phyloP scores from a whole-genome alignment of 2,329 filamentous ascomycete genomes.

The Calonectria multiphialidica region DNA sequence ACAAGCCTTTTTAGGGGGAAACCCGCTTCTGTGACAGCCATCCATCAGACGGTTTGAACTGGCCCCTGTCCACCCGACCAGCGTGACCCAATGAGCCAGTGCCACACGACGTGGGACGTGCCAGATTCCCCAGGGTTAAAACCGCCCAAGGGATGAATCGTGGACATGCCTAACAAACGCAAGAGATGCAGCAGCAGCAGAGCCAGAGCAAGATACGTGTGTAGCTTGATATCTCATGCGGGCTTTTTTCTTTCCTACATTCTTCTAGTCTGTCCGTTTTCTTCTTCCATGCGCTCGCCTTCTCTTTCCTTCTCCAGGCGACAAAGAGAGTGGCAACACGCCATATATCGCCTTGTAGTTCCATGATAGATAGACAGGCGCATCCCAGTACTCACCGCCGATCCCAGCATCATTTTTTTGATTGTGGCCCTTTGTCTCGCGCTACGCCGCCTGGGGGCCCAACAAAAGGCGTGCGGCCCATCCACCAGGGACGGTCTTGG shows the following conservation, averaged over 20 bases:
- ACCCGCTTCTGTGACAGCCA: constrained; percentile 2
- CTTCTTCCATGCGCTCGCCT: background rate
- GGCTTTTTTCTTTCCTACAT: background rate
- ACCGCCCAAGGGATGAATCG: constrained; percentile 19
- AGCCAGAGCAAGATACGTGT: background rate
- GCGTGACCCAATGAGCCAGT: constrained; percentile 44
- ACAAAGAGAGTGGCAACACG: constrained; percentile 10
- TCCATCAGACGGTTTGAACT: constrained; percentile 27
- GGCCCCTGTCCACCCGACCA: constrained; percentile 31
- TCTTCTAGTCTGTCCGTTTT: background rate
- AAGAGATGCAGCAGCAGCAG: constrained; percentile 7
- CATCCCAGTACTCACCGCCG: constrained; percentile 32
- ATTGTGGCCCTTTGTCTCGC: constrained; percentile 29
- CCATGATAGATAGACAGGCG: background rate
- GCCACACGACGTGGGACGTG: constrained; percentile 38
- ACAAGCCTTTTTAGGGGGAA: background rate
- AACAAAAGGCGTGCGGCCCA: constrained; percentile 31
- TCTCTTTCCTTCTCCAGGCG: background rate
- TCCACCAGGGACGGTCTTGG: constrained; percentile 29
- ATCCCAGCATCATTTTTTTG: constrained; percentile 18
- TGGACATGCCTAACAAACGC: constrained; percentile 10
- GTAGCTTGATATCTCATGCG: constrained; percentile 4
- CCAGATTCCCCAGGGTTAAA: constrained; percentile 31
- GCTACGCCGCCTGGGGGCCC: constrained; percentile 30
- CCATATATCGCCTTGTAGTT: constrained; percentile 4